Base-by-base conservation (phyloP, 202 grass and related monocot species). In the Sporobolus alterniflorus region DNA sequence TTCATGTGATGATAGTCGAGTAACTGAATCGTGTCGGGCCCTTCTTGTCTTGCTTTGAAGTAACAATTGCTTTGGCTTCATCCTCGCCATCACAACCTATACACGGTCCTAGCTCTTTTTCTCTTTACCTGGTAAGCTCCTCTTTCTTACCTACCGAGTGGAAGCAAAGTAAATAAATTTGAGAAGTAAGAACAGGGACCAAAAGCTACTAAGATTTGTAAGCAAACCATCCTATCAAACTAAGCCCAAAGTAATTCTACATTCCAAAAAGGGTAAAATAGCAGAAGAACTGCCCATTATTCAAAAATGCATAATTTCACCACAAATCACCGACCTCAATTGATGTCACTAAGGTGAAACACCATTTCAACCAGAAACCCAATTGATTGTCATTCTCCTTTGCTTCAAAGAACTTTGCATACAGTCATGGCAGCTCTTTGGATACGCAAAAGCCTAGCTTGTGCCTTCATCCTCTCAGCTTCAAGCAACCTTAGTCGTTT, bases 31-130 rank as follows among this genome's bases (percentile, higher is more conserved):
- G 89, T 59, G 86, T 78, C 34, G 91, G 96, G 3, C 55, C 85
- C 49, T 94, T 99, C 93, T 94, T 99, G 83, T 88, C 71, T 99
- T 99, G 82, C 96, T 99, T 79, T 94, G 96, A 69, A 96, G 88
- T 81, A 99, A 82, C 74, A 99, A 80, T 64, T 92, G 90, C 79
- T 96, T 94, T 0, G 96, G 96, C 79, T 99, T 99, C 70, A 99
- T 96, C 79, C 91, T 94, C 36, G 89, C 93, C 96, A 99, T 98
- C 63, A 79, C 49, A 69, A 76, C 55, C 74, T 20, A 62, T 51
- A 30, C 22, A 65, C 65, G 17, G 7, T 5, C 67, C 82, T 67
- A 73, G 59, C 15, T 22, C 41, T 70, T 13, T 59, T n/a, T 28
- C 55, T 61, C 13, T 31, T 14, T 63, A 10, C 14, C 11, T 43